Percentiles rank a stretch among this genome's conserved stretches.
phyloP scores from a whole-genome alignment of 2,329 filamentous ascomycete genomes.

The Pseudogymnoascus sp. region DNA sequence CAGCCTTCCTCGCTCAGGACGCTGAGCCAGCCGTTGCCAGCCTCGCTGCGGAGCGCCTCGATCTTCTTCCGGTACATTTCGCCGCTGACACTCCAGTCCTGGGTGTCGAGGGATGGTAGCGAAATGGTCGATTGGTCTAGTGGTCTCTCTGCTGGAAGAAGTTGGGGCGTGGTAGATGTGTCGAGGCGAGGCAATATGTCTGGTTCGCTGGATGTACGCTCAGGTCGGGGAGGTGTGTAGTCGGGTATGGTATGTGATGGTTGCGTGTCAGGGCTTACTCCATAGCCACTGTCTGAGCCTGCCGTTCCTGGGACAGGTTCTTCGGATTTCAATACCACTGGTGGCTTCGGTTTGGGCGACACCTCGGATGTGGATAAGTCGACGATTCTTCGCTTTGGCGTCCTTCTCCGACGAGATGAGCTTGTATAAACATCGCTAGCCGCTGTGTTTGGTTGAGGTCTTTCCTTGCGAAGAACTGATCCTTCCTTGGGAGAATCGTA shows the following conservation, averaged over 20 bases:
- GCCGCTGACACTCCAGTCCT: constrained; percentile 60
- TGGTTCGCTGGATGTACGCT: constrained; percentile 20
- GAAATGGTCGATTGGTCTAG: constrained; percentile 22
- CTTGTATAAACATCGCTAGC: constrained; percentile 52
- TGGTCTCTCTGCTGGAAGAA: constrained; percentile 25
- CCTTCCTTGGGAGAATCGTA: constrained; percentile 39
- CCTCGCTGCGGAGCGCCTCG: constrained; percentile 74
- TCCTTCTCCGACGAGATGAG: constrained; percentile 50
- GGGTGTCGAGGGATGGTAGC: constrained; percentile 26
- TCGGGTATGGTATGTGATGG: constrained; percentile 23
- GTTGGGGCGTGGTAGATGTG: constrained; percentile 23
- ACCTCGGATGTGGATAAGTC: constrained; percentile 45
- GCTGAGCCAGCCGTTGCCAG: constrained; percentile 81
- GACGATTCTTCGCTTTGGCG: constrained; percentile 56
- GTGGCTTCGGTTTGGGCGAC: constrained; percentile 12
- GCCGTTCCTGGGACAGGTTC: constrained; percentile 16
- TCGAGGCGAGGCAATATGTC: constrained; percentile 24
- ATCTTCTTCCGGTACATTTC: constrained; percentile 84
- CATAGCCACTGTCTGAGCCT: constrained; percentile 24
- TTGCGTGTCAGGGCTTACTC: constrained; percentile 26
- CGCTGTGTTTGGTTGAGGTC: constrained; percentile 41
- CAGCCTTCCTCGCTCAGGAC: constrained; percentile 73
- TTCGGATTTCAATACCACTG: constrained; percentile 21
- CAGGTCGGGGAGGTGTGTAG: constrained; percentile 25
- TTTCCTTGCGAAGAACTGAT: constrained; percentile 51